Percentiles rank a stretch among this genome's conserved stretches.
Evolutionary conservation across 805 yeast species (phyloP).

Genomic region (Ogataea pilisensis): DNA sequence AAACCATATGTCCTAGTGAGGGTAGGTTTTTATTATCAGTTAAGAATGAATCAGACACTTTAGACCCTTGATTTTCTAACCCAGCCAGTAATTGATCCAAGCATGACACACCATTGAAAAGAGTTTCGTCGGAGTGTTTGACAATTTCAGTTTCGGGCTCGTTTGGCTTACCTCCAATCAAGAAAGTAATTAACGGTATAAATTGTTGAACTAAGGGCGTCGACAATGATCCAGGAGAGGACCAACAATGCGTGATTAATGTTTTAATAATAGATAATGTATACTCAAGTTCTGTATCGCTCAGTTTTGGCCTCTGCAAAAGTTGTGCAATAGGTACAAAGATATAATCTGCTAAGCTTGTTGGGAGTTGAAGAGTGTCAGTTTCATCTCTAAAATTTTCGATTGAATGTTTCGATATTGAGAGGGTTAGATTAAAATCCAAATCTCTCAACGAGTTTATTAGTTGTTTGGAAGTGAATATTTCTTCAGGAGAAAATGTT

Average conservation of each 20-base stretch:
- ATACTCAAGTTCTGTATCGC: conserved; percentile 43
- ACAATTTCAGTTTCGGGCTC: conserved; percentile 22
- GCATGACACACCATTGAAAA: conserved; percentile 33
- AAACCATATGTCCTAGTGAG: conserved; percentile 44
- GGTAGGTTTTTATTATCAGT: conserved; percentile 36
- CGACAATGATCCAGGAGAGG: conserved; percentile 32
- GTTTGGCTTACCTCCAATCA: conserved; percentile 45
- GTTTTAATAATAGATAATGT: conserved; percentile 41
- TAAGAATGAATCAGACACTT: conserved; percentile 24
- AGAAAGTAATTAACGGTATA: conserved; percentile 40
- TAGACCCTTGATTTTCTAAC: conserved; percentile 27
- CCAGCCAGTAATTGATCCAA: conserved; percentile 31
- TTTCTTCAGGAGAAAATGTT: conserved; percentile 37
- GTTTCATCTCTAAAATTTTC: background rate
- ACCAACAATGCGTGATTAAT: conserved; percentile 48
- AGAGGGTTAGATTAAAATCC: conserved; percentile 21
- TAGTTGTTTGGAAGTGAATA: conserved; percentile 29
- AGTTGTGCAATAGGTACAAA: conserved; percentile 57
- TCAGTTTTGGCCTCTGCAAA: conserved; percentile 42
- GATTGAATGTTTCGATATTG: conserved; percentile 4
- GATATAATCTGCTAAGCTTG: conserved; percentile 53
- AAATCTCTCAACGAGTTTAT: conserved; percentile 32
- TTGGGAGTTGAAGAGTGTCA: conserved; percentile 22
- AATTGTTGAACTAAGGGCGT: conserved; percentile 40
- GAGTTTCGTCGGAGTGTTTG: conserved; percentile 34